phyloP scores from a whole-genome alignment of 768 basidiomycete genomes.

The Strobilomyces confusus region DNA sequence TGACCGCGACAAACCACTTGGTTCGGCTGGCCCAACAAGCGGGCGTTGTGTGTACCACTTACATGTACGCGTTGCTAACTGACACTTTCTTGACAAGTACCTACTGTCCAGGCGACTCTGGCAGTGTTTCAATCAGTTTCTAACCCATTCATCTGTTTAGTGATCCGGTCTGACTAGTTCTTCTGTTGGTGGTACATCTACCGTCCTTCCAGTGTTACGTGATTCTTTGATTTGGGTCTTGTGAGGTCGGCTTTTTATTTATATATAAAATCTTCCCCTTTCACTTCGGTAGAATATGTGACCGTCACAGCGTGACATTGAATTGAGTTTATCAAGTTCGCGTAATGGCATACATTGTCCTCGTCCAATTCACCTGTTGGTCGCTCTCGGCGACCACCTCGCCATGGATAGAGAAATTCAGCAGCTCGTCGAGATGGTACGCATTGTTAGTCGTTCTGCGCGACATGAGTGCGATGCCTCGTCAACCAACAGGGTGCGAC shows the following conservation, averaged over 20 bases:
- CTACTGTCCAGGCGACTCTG: slow-evolving; percentile 3
- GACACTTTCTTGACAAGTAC: slow-evolving; percentile 16
- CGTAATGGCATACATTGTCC: slow-evolving; percentile 19
- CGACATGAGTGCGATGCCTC: slow-evolving; percentile 1
- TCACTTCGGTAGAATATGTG: not conserved
- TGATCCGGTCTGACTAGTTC: slow-evolving; percentile 1
- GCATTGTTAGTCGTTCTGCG: slow-evolving; percentile 3
- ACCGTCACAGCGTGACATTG: slow-evolving; percentile 23
- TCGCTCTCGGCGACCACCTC: not conserved
- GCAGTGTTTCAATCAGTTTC: slow-evolving; percentile 1
- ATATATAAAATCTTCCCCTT: not conserved
- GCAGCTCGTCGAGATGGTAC: slow-evolving; percentile 64
- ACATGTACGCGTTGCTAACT: slow-evolving; percentile 23
- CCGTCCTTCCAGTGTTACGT: slow-evolving; percentile 1
- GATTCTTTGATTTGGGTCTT: slow-evolving; percentile 12
- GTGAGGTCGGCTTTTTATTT: slow-evolving; percentile 17
- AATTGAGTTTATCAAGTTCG: slow-evolving; percentile 18
- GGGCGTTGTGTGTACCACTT: slow-evolving; percentile 26
- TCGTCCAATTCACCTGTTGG: slow-evolving; percentile 1
- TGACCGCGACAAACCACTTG: slow-evolving; percentile 8
- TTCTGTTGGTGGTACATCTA: not conserved
- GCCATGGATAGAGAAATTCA: slow-evolving; percentile 51
- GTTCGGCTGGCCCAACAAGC: slow-evolving; percentile 29
- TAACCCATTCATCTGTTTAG: not conserved
- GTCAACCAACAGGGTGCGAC: slow-evolving; percentile 66